Evolutionary conservation across 164 flowering plant species (phyloP).

Genomic region (Santalum album): DNA sequence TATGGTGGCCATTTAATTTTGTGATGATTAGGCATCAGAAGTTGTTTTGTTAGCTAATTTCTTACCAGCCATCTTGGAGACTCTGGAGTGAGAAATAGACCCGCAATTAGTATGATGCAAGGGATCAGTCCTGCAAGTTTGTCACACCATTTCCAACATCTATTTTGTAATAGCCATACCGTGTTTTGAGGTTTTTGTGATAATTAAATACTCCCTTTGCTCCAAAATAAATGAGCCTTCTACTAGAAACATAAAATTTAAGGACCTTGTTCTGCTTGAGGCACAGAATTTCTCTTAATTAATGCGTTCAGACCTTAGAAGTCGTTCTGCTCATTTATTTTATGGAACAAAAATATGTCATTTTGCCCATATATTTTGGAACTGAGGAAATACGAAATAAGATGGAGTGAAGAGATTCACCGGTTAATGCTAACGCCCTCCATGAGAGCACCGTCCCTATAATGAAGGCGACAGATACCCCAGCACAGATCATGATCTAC

Average conservation of each 20-base stretch:
- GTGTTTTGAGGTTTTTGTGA: neutral
- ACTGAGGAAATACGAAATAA: neutral
- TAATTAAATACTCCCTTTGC: no score
- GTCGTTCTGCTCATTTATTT: no score
- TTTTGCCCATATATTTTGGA: no score
- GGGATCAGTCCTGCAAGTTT: neutral
- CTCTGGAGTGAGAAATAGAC: slow-evolving; percentile 12
- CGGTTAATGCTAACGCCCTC: slow-evolving; percentile 4
- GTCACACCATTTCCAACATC: neutral
- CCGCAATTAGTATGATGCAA: neutral
- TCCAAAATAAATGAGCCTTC: no score
- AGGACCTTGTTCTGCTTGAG: no score
- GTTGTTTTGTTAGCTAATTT: neutral
- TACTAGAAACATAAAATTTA: no score
- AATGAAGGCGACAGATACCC: neutral
- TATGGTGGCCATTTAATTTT: neutral
- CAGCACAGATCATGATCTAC: neutral
- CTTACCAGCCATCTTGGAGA: slow-evolving; percentile 19
- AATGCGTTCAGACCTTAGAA: no score
- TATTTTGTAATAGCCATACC: neutral
- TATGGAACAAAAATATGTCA: no score
- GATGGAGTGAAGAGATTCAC: neutral
- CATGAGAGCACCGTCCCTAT: neutral
- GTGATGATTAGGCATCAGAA: neutral
- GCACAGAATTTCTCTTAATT: no score